Conservation (phyloP, 2,329 filamentous ascomycete genomes). For the Teratosphaeria viscida region DNA sequence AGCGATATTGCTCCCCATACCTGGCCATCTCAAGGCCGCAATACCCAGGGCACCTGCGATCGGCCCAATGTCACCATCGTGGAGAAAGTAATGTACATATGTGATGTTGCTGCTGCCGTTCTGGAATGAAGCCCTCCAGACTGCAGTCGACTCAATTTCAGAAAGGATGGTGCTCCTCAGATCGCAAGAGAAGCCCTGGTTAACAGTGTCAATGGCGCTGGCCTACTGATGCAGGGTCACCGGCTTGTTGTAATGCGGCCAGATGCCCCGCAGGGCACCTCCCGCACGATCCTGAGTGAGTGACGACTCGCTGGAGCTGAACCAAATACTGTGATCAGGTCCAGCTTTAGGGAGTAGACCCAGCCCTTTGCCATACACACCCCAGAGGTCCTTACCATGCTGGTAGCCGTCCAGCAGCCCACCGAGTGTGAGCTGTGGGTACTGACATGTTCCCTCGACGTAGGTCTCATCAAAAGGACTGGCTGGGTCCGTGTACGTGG, state of each 20-base stretch:
- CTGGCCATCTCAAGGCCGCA: neutral
- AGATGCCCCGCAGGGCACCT: neutral
- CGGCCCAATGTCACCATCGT: neutral
- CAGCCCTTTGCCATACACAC: neutral
- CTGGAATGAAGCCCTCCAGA: neutral
- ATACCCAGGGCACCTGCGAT: conserved; percentile 1
- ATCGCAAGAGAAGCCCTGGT: neutral
- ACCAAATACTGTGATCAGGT: neutral
- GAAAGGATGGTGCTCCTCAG: neutral
- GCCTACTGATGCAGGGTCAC: neutral
- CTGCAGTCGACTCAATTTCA: neutral
- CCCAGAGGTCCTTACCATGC: neutral
- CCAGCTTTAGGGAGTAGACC: neutral
- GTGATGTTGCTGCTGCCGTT: neutral
- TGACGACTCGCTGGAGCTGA: neutral
- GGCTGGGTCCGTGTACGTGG: neutral
- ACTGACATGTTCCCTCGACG: neutral
- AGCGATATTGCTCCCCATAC: neutral
- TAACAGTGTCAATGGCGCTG: neutral
- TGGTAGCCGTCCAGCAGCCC: neutral
- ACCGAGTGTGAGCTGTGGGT: neutral
- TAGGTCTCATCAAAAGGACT: neutral
- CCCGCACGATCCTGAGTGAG: neutral
- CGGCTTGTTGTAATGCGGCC: neutral
- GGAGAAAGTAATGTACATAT: neutral